A percentile compares a stretch with the other conserved stretches of the same genome.
These are phyloP conservation scores for Triticum urartu DNA, from an alignment of 176 grass and related monocot species.

Conservation along the genomic window DNA sequence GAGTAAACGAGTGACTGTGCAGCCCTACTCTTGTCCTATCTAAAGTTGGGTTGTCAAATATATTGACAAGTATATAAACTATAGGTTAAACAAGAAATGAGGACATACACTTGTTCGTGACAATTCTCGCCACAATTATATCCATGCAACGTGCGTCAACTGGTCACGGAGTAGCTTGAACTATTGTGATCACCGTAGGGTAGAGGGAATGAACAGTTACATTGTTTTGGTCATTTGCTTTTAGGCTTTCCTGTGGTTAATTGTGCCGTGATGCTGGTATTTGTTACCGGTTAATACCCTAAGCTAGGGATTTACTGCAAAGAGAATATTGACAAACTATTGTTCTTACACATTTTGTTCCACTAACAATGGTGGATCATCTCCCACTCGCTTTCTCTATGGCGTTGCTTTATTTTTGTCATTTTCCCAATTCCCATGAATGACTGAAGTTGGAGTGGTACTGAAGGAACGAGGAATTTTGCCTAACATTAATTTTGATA, in stretches of 20 bases:
- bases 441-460: background rate
- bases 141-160: no score
- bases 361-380: background rate
- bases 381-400: background rate
- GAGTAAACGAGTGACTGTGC: background rate
- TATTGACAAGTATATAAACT: background rate
- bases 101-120: background rate
- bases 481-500: background rate
- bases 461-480: background rate
- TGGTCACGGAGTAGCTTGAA: no score
- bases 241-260: no score
- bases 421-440: background rate
- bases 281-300: no score
- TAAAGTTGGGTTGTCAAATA: background rate
- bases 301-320: no score
- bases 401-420: background rate
- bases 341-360: no score
- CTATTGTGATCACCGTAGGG: no score
- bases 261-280: no score
- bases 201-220: no score
- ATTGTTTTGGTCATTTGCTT: no score
- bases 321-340: no score
- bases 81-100: slow-evolving; percentile 1
- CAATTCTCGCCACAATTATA: background rate
- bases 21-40: background rate